These are phyloP conservation scores for Pythium sp. DNA, from an alignment of 352 stramenopile species.

Conservation along the genomic window DNA sequence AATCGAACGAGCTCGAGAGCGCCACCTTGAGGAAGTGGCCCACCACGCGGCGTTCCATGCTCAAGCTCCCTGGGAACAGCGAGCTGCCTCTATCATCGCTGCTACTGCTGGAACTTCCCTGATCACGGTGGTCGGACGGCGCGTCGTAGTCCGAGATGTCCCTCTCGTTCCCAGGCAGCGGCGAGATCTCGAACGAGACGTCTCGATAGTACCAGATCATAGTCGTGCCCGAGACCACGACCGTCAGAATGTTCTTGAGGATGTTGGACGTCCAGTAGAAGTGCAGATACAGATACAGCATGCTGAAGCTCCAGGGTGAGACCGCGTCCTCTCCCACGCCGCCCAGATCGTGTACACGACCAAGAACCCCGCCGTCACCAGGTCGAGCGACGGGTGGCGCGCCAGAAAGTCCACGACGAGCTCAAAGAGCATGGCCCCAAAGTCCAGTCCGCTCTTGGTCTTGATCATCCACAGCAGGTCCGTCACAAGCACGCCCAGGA, in stretches of 20 bases:
- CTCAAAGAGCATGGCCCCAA: conserved; percentile 82
- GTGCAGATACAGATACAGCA: conserved; percentile 78
- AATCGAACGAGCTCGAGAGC: conserved; percentile 74
- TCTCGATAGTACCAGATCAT: conserved; percentile 88
- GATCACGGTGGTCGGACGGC: conserved; percentile 11
- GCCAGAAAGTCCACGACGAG: conserved; percentile 70
- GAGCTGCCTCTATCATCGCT: conserved; percentile 10
- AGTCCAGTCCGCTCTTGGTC: conserved; percentile 67
- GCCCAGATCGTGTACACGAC: conserved; percentile 73
- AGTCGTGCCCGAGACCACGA: conserved; percentile 73
- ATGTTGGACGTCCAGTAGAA: conserved; percentile 89
- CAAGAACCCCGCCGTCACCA: conserved; percentile 46
- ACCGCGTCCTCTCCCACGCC: conserved; percentile 28
- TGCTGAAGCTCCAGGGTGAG: conserved; percentile 64
- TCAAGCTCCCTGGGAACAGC: conserved; percentile 15
- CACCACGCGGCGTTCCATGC: conserved; percentile 52
- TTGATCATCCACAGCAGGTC: conserved; percentile 73
- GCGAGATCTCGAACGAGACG: conserved; percentile 59
- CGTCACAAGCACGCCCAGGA: conserved; percentile 44
- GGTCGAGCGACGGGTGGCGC: conserved; percentile 51
- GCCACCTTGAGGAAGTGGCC: conserved; percentile 64
- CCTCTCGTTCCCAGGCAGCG: conserved; percentile 26
- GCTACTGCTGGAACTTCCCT: conserved; percentile 5
- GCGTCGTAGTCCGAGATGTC: conserved; percentile 38
- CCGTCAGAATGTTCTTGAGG: conserved; percentile 80